A percentile compares a stretch with the other conserved stretches of the same genome.
These are phyloP conservation scores for Aspergillus sp. DNA, from an alignment of 2,329 filamentous ascomycete genomes.

Conservation along the genomic window DNA sequence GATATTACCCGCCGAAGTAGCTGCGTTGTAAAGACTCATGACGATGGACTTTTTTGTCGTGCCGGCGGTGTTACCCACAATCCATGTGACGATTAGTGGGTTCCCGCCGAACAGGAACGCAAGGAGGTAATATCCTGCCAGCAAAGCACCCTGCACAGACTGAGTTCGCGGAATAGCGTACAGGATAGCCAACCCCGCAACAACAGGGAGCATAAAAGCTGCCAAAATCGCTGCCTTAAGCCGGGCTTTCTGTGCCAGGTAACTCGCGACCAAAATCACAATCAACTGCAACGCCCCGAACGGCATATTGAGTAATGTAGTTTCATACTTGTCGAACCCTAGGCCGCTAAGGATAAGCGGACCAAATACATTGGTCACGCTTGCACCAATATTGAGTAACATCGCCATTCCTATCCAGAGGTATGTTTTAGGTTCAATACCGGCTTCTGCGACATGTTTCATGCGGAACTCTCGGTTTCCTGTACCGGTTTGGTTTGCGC, in stretches of 20 bases:
- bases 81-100: slow-evolving; percentile 61
- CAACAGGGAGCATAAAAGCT: slow-evolving; percentile 51
- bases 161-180: slow-evolving; percentile 45
- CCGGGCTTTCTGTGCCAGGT: slow-evolving; percentile 50
- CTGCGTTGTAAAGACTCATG: slow-evolving; percentile 59
- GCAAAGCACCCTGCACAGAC: slow-evolving; percentile 41
- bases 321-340: slow-evolving; percentile 52
- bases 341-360: slow-evolving; percentile 57
- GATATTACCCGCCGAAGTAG: slow-evolving; percentile 58
- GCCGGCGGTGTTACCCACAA: slow-evolving; percentile 62
- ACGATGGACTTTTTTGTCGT: slow-evolving; percentile 61
- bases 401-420: slow-evolving; percentile 57
- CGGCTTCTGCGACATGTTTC: slow-evolving; percentile 37
- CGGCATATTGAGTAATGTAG: slow-evolving; percentile 60
- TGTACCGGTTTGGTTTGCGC: slow-evolving; percentile 45
- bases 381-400: slow-evolving; percentile 58
- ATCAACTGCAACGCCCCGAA: slow-evolving; percentile 57
- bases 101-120: slow-evolving; percentile 61
- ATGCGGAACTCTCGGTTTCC: slow-evolving; percentile 42
- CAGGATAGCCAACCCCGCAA: slow-evolving; percentile 52
- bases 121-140: slow-evolving; percentile 59
- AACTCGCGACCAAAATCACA: slow-evolving; percentile 54
- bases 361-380: slow-evolving; percentile 59
- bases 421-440: slow-evolving; percentile 44
- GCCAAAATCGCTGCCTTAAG: slow-evolving; percentile 53